Evolutionary conservation across 2,329 filamentous ascomycete species (phyloP).

Genomic region (Botrytis porri): DNA sequence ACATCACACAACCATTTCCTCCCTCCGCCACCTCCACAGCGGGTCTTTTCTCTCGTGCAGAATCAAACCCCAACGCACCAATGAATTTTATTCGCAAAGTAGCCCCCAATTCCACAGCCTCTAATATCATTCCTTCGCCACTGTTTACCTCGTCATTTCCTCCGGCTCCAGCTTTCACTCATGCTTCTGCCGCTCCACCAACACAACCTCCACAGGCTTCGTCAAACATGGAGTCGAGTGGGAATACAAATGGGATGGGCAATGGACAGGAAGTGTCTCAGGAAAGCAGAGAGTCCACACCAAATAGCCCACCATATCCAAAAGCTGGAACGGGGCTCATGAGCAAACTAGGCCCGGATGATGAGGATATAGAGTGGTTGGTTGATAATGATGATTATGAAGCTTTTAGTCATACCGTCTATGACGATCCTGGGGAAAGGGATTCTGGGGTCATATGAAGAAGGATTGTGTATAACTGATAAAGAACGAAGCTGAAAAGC

Average conservation of each 20-base stretch:
- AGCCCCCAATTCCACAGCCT: constrained; percentile 19
- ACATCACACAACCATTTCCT: constrained; percentile 35
- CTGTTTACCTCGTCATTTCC: constrained; percentile 40
- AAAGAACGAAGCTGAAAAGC: not conserved
- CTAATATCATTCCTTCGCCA: constrained; percentile 10
- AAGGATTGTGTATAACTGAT: not conserved
- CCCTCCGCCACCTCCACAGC: constrained; percentile 36
- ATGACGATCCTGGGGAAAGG: constrained; percentile 31
- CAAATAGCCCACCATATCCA: constrained; percentile 60
- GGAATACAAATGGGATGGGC: constrained; percentile 29
- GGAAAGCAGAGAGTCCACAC: constrained; percentile 48
- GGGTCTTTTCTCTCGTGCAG: constrained; percentile 39
- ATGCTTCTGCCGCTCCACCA: constrained; percentile 31
- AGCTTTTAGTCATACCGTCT: constrained; percentile 38
- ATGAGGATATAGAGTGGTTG: constrained; percentile 59
- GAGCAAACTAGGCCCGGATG: constrained; percentile 50
- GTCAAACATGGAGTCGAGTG: not conserved
- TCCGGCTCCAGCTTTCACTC: constrained; percentile 59
- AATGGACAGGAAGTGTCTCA: constrained; percentile 27
- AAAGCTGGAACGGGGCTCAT: constrained; percentile 59
- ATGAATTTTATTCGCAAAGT: constrained; percentile 44
- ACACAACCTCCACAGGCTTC: constrained; percentile 24
- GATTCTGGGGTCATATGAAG: constrained; percentile 1
- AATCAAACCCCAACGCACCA: constrained; percentile 40
- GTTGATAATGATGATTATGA: constrained; percentile 50